Evolutionary conservation across 371 early-diverging fungal species (phyloP).

Genomic region (Rozella allomycis): DNA sequence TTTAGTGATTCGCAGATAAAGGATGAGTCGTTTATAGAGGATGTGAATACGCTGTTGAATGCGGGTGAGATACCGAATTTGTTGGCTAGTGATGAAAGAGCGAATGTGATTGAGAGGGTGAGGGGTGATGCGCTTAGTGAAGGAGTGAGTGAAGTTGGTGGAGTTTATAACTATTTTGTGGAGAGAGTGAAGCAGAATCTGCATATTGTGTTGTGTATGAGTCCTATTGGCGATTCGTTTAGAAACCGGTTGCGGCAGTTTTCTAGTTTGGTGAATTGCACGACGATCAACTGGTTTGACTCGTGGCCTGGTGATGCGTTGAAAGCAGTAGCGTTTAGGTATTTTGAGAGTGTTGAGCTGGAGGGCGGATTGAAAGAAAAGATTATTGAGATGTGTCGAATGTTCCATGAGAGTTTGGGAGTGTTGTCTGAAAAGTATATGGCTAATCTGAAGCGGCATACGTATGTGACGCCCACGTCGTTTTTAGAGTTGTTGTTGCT

Average conservation of each 20-base stretch:
- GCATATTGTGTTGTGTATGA: conserved; percentile 33
- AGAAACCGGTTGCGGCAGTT: conserved; percentile 22
- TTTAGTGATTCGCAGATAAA: conserved; percentile 31
- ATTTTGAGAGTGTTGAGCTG: conserved; percentile 17
- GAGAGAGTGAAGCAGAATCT: conserved; percentile 24
- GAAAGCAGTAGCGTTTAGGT: conserved; percentile 27
- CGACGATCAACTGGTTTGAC: conserved; percentile 37
- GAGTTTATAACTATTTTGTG: conserved; percentile 32
- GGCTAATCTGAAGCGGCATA: conserved; percentile 14
- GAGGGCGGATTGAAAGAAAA: conserved; percentile 5
- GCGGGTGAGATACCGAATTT: conserved; percentile 32
- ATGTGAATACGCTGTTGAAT: conserved; percentile 23
- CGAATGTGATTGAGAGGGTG: conserved; percentile 16
- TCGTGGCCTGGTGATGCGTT: conserved; percentile 34
- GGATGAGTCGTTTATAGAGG: conserved; percentile 30
- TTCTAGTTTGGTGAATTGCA: conserved; percentile 29
- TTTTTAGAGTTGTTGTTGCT: conserved; percentile 25
- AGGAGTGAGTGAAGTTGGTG: conserved; percentile 2
- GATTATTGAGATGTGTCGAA: conserved; percentile 21
- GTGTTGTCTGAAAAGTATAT: conserved; percentile 16
- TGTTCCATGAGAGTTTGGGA: conserved; percentile 25
- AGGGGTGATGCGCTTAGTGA: conserved; percentile 8
- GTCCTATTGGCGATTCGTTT: conserved; percentile 32
- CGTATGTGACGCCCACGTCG: conserved; percentile 30
- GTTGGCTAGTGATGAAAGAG: conserved; percentile 24